Base-by-base conservation (phyloP, 495 filamentous ascomycete species). In the Trichoderma reesei region DNA sequence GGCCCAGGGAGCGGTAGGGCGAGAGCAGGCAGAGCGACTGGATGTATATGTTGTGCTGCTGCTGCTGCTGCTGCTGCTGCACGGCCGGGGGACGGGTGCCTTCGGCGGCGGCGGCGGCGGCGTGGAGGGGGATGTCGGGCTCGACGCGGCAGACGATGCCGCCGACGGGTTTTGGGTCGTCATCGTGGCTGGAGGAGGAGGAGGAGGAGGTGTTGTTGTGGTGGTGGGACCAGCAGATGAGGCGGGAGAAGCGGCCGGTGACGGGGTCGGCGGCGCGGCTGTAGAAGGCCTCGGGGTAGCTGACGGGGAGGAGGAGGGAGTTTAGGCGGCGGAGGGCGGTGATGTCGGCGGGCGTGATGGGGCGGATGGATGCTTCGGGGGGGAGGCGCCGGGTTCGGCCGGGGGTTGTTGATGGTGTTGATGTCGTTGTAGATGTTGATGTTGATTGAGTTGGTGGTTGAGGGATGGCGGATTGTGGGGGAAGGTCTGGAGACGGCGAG, bases 221-320 rank as follows among this genome's bases (percentile, higher is more conserved):
- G n/a, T n/a, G n/a, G n/a, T 80, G 76, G 33, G 71, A 73, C 68
- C 78, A 80, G 70, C 90, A 74, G 33, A 92, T 89, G 60, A 92
- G 83, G 63, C 91, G 87, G 38, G 92, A 92, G 71, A 96, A 78
- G 42, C 85, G 85, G 41, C 84, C 82, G 26, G 84, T 75, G 6
- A 85, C 77, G 36, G 92, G 88, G 6, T 86, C 78, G 67, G 92
- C 80, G 62, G 84, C 88, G 41, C 87, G 86, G 60, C 81, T 79
- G 80, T 96, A 98, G 83, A 98, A 98, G 41, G 81, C 83, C 70
- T 88, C 86, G 0, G 90, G 88, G 71, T 98, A 98, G 73, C 84
- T 83, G 68, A 97, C 89, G 26, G 93, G 93, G 5, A 98, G 85
- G 13, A 96, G 83, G 20, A 96, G 80, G 44, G 86, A 76, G 68